These are phyloP conservation scores for Phoma sp. DNA, from an alignment of 2,329 filamentous ascomycete species.

Conservation along the genomic window DNA sequence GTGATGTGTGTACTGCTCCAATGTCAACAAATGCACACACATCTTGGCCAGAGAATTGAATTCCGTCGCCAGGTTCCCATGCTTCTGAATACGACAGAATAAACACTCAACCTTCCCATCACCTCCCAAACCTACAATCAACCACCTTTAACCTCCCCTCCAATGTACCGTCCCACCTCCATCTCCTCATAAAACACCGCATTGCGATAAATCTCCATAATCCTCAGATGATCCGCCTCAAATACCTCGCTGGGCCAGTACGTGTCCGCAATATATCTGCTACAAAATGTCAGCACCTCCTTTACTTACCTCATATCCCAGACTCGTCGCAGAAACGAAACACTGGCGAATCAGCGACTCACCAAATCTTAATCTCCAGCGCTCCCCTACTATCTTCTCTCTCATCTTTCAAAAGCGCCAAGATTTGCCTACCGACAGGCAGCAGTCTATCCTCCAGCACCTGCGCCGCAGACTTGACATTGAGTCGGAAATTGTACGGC, in stretches of 20 bases:
- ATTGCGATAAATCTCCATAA: constrained; percentile 14
- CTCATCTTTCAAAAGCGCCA: neutral
- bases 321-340: no score
- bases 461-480: constrained; percentile 18
- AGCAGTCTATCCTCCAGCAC: constrained; percentile 23
- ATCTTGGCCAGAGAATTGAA: no score
- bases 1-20: no score
- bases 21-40: no score
- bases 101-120: no score
- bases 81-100: no score
- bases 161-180: neutral
- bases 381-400: constrained; percentile 1
- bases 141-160: neutral
- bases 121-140: neutral
- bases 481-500: constrained; percentile 4
- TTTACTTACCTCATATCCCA: neutral
- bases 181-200: neutral
- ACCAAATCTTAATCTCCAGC: constrained; percentile 25
- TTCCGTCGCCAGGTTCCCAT: no score
- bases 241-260: constrained; percentile 23
- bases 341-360: no score
- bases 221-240: neutral
- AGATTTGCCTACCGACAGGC: constrained; percentile 24
- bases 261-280: constrained; percentile 19
- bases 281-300: neutral